phyloP scores from a whole-genome alignment of 2,329 filamentous ascomycete genomes.

The Pseudohalonectria lignicola region DNA sequence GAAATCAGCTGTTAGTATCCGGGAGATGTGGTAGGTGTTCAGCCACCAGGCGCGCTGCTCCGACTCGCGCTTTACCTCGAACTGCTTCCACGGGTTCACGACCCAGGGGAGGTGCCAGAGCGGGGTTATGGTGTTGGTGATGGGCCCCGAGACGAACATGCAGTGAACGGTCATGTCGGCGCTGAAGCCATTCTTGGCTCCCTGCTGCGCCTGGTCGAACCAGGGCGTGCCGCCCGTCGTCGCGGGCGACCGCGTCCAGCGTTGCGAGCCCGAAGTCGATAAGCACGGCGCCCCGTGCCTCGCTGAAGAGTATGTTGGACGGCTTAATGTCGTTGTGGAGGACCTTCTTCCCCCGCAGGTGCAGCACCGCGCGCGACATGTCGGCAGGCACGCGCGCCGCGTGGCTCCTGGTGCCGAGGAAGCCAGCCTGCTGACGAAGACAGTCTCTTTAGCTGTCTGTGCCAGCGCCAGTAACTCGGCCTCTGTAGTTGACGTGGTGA shows the following conservation, averaged over 20 bases:
- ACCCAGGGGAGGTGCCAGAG: constrained; percentile 32
- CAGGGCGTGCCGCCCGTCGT: background rate
- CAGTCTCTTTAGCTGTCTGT: too few relatives aligned
- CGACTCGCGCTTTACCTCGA: constrained; percentile 29
- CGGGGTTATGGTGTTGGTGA: constrained; percentile 38
- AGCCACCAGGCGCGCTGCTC: constrained; percentile 35
- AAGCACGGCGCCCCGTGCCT: background rate
- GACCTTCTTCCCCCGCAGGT: background rate
- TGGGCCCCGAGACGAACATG: constrained; percentile 39
- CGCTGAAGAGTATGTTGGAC: background rate
- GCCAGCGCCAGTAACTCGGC: too few relatives aligned
- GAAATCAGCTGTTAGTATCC: too few relatives aligned
- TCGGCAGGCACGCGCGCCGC: background rate
- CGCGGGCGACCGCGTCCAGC: background rate
- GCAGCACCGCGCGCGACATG: background rate
- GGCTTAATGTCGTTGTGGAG: constrained; percentile 3
- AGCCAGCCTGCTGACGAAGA: too few relatives aligned
- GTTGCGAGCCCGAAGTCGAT: constrained; percentile 2
- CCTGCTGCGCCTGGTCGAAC: constrained; percentile 31
- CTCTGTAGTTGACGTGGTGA: too few relatives aligned
- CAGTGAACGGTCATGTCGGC: constrained; percentile 34
- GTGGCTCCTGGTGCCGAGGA: background rate
- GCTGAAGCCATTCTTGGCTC: constrained; percentile 30
- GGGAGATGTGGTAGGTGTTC: constrained; percentile 26
- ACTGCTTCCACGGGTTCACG: constrained; percentile 36